Evolutionary conservation across 108 stramenopile genomes (phyloP).

Genomic region (Cyclostephanos tholiformis): DNA sequence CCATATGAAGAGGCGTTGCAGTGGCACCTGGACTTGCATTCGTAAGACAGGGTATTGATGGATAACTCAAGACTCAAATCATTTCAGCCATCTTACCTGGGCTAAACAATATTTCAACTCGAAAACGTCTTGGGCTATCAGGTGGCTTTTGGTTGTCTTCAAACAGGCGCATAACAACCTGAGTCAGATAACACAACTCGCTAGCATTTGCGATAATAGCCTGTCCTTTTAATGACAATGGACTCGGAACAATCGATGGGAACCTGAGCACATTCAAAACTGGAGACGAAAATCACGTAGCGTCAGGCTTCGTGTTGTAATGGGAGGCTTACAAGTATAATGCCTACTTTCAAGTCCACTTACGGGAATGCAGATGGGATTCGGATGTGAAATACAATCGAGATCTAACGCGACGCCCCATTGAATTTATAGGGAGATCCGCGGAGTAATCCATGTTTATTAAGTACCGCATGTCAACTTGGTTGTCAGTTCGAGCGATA

Average conservation of each 20-base stretch:
- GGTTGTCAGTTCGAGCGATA: constrained; percentile 87
- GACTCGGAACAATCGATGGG: constrained; percentile 48
- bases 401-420: constrained; percentile 95
- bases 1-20: constrained; percentile 87
- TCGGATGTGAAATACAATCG: constrained; percentile 97
- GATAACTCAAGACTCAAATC: background rate
- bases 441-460: constrained; percentile 92
- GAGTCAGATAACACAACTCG: constrained; percentile 96
- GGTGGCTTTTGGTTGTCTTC: constrained; percentile 76
- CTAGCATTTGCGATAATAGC: constrained; percentile 67
- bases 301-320: constrained; percentile 27
- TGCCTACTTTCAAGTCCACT: background rate
- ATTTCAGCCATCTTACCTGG: constrained; percentile 48
- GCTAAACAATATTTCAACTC: constrained; percentile 84
- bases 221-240: constrained; percentile 61
- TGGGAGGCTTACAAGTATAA: too few relatives aligned
- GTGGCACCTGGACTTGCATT: constrained; percentile 69
- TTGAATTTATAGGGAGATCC: constrained; percentile 94
- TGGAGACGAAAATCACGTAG: constrained; percentile 21
- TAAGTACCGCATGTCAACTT: constrained; percentile 93
- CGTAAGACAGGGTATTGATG: background rate
- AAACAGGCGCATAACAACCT: constrained; percentile 95
- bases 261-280: constrained; percentile 92
- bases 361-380: constrained; percentile 86
- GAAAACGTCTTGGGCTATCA: constrained; percentile 79